Conservation (phyloP, 345 rosid genomes). For the Gossypium mustelinum region DNA sequence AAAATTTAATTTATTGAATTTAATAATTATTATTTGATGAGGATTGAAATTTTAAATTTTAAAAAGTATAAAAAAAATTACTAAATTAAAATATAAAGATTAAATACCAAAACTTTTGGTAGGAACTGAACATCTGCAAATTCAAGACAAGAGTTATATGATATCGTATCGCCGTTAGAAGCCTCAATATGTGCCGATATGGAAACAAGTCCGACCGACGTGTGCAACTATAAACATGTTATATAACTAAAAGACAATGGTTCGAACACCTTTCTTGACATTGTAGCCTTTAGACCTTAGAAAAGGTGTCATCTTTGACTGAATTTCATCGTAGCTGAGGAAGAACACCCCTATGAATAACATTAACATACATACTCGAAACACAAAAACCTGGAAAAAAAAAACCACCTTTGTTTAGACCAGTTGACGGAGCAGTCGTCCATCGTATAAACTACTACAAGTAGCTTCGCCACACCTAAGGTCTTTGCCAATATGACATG, state of each 20-base stretch:
- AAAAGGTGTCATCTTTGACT: not conserved
- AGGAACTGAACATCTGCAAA: conserved; percentile 78
- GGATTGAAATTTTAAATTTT: too few species aligned
- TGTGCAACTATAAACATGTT: not conserved
- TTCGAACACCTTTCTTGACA: not conserved
- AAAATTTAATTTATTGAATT: too few species aligned
- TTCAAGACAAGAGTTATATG: not conserved
- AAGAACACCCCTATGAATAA: not conserved
- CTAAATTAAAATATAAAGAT: too few species aligned
- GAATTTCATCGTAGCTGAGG: not conserved
- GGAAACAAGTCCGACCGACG: not conserved
- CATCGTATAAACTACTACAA: too few species aligned
- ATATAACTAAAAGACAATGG: not conserved
- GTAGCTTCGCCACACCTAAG: conserved; percentile 72
- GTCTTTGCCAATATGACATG: conserved; percentile 98
- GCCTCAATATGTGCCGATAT: not conserved
- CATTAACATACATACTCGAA: not conserved
- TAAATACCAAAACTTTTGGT: conserved; percentile 25
- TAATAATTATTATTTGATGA: too few species aligned
- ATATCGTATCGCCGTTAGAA: not conserved
- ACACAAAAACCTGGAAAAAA: too few species aligned
- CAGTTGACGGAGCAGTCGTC: conserved; percentile 56
- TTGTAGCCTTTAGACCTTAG: not conserved
- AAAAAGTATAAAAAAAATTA: too few species aligned
- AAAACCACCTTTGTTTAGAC: conserved; percentile 72